Evolutionary conservation across 1,139 yeast genomes (phyloP), one percentile per base, ranked within the genome.

Genomic region (Candida pseudocylindracea): DNA sequence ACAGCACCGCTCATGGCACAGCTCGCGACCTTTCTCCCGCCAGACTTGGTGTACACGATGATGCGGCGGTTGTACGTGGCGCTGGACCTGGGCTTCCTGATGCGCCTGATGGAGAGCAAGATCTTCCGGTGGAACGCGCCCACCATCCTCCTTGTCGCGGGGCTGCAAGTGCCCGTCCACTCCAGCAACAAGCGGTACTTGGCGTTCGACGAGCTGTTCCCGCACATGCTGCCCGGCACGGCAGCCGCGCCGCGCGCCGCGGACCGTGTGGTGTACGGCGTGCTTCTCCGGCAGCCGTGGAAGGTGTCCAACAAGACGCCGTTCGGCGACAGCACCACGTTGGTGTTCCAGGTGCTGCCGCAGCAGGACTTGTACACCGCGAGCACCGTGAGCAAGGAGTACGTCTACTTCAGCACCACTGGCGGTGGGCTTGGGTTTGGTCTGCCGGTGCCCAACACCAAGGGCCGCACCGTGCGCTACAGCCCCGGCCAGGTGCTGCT

Each of bases 51-150:
- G 20, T 15, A 15, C 20, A 15, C 20, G 20, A 15, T 15, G 20
- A 15, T 15, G 20, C 20, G 20, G 20, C 20, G 20, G 20, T 25
- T 85, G 8, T 85, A 74, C 43, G 58, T 67, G 10, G 95, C 93
- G 0, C 57, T 83, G 6, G 68, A 66, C 33, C 61, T 72, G 15
- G 96, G 96, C 1, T 85, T 78, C 45, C 79, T 94, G 0, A 76
- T 85, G 61, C 55, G 93, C 30, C 75, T 94, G 0, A 63, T 85
- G 37, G 93, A 85, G 49, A 66, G 74, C 38, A 80, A 75, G 41
- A 79, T 75, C 0, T 73, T 80, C 54, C 80, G 81, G 45, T 85
- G 95, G 94, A 71, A 67, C 41, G 92, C 93, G 0, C 93, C 94
- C 0, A 70, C 94, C 0, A 46, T 81, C 2, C 41, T 85, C 10